phyloP scores from a whole-genome alignment of 164 flowering plant species.

The Kalanchoe fedtschenkoi region DNA sequence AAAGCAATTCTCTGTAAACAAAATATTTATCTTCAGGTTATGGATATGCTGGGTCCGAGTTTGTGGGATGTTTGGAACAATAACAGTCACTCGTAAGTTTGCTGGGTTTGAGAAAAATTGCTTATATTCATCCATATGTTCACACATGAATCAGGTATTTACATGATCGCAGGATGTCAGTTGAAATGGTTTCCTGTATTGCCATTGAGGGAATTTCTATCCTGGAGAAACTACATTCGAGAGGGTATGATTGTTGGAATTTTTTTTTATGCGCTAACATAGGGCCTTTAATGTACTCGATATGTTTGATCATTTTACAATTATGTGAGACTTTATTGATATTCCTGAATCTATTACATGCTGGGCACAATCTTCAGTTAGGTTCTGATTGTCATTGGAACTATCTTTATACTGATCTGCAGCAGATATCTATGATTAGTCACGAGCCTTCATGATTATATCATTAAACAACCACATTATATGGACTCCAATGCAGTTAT shows the following conservation, averaged over 20 bases:
- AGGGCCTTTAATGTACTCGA: not conserved
- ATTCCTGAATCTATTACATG: too few relatives aligned
- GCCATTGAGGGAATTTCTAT: slow-evolving; percentile 86
- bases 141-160: not conserved
- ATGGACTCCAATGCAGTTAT: too few relatives aligned
- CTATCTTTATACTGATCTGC: too few relatives aligned
- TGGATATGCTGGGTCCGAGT: slow-evolving; percentile 98
- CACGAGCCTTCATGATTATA: too few relatives aligned
- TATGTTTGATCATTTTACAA: not conserved
- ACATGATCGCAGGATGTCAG: slow-evolving; percentile 19
- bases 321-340: not conserved
- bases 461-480: too few relatives aligned
- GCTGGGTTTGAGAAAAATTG: not conserved
- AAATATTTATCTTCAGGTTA: slow-evolving; percentile 57
- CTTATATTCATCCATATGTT: not conserved
- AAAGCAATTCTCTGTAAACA: not conserved
- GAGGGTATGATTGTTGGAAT: slow-evolving; percentile 33
- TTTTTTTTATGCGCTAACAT: not conserved
- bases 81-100: slow-evolving; percentile 50
- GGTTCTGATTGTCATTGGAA: too few relatives aligned
- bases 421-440: too few relatives aligned
- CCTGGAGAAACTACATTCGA: slow-evolving; percentile 74
- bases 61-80: slow-evolving; percentile 96
- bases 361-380: too few relatives aligned
- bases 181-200: slow-evolving; percentile 34